Percentiles rank a stretch among this genome's conserved stretches.
Evolutionary conservation across 257 asterid genomes (phyloP).

Genomic region (Verbascum thapsus): DNA sequence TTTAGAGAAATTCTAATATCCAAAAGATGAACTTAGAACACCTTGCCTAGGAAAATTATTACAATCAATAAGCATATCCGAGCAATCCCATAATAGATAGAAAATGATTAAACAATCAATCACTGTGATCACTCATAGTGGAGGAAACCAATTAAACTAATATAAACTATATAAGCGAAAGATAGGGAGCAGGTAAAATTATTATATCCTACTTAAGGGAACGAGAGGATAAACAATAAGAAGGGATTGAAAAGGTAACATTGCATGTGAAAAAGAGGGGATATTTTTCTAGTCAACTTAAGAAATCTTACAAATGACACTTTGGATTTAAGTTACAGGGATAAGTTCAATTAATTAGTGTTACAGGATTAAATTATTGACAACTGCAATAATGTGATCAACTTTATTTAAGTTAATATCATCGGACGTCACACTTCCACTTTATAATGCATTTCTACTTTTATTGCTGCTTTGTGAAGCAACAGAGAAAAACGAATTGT

Average conservation of each 20-base stretch:
- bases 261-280: background rate
- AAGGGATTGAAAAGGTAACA: slow-evolving; percentile 1
- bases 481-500: background rate
- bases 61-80: slow-evolving; percentile 15
- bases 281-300: background rate
- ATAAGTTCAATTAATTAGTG: background rate
- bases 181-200: background rate
- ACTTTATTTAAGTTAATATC: slow-evolving; percentile 8
- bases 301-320: background rate
- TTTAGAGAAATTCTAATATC: slow-evolving; percentile 4
- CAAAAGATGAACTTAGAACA: slow-evolving; percentile 1
- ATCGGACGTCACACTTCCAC: background rate
- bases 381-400: background rate
- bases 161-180: background rate
- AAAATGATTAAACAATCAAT: background rate
- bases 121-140: background rate
- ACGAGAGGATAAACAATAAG: background rate
- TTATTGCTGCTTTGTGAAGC: background rate
- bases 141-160: slow-evolving; percentile 9
- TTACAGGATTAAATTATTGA: background rate
- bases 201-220: background rate
- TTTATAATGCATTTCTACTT: background rate
- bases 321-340: background rate
- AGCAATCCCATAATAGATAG: slow-evolving; percentile 13
- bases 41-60: background rate